Evolutionary conservation across 1,284 basidiomycete genomes (phyloP).

Genomic region (Xerocomus nothofagi): DNA sequence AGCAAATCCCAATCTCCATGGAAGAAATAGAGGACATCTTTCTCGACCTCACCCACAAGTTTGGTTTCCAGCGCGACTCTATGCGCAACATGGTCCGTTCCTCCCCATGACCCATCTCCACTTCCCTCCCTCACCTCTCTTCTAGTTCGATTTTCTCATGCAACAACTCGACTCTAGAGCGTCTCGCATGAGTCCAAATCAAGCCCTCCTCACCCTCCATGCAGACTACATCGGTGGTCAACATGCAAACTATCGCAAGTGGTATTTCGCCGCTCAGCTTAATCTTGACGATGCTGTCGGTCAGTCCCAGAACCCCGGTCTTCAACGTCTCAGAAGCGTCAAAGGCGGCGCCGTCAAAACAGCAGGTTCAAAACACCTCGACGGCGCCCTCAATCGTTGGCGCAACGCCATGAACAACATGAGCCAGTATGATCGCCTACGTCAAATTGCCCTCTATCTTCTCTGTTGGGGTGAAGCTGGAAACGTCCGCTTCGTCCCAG

Average conservation of each 20-base stretch:
- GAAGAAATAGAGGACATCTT: constrained; percentile 99
- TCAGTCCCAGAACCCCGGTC: constrained; percentile 89
- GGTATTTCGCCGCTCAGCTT: constrained; percentile 99
- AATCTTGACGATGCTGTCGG: constrained; percentile 99
- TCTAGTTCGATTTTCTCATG: constrained; percentile 96
- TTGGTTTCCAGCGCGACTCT: constrained; percentile 95
- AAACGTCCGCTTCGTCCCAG: constrained; percentile 95
- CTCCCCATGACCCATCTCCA: not conserved
- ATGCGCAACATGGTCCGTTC: constrained; percentile 83
- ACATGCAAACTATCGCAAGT: constrained; percentile 96
- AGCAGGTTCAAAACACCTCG: constrained; percentile 80
- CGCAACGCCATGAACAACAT: constrained; percentile 98
- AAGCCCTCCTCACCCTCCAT: constrained; percentile 93
- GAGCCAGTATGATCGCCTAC: constrained; percentile 96
- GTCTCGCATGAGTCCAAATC: constrained; percentile 98
- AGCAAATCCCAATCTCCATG: constrained; percentile 94
- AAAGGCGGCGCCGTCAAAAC: constrained; percentile 60
- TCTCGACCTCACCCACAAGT: constrained; percentile 98
- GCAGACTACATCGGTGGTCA: constrained; percentile 99
- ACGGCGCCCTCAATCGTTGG: constrained; percentile 93
- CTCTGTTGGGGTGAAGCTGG: constrained; percentile 99
- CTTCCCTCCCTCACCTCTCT: constrained; percentile 9
- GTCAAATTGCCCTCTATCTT: constrained; percentile 94
- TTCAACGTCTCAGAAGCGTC: constrained; percentile 85
- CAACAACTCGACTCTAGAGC: constrained; percentile 94